These are phyloP conservation scores for Imleria badia DNA, from an alignment of 768 basidiomycete species.

Conservation along the genomic window DNA sequence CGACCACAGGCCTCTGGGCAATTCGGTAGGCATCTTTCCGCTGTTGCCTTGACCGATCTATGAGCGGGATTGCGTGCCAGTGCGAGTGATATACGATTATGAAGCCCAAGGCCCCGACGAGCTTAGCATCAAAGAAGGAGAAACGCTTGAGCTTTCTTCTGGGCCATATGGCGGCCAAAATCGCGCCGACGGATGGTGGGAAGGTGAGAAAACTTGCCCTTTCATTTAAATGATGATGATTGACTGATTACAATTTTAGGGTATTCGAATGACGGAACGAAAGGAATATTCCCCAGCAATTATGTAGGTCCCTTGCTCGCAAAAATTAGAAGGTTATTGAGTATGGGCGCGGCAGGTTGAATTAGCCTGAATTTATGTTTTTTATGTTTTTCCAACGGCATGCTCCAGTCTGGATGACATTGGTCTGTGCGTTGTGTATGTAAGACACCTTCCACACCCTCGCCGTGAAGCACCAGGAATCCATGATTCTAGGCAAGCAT, in stretches of 20 bases:
- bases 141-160: constrained; percentile 60
- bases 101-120: constrained; percentile 72
- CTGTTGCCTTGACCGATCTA: constrained; percentile 4
- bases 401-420: constrained; percentile 7
- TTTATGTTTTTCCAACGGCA: neutral
- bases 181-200: constrained; percentile 84
- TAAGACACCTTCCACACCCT: constrained; percentile 21
- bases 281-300: constrained; percentile 86
- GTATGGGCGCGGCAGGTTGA: constrained; percentile 45
- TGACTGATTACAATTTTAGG: constrained; percentile 44
- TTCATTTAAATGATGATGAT: constrained; percentile 22
- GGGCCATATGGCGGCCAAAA: constrained; percentile 60
- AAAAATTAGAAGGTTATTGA: constrained; percentile 22
- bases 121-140: constrained; percentile 58
- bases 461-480: constrained; percentile 15
- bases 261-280: constrained; percentile 54
- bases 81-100: constrained; percentile 82
- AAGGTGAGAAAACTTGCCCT: constrained; percentile 50
- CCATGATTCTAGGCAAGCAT: constrained; percentile 19
- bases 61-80: constrained; percentile 37
- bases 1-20: constrained; percentile 39
- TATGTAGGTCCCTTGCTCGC: constrained; percentile 57
- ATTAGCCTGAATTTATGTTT: constrained; percentile 37
- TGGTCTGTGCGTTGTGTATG: constrained; percentile 21
- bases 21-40: constrained; percentile 45